Evolutionary conservation across 495 filamentous ascomycete species (phyloP).

Genomic region (Penicillium waksmanii): DNA sequence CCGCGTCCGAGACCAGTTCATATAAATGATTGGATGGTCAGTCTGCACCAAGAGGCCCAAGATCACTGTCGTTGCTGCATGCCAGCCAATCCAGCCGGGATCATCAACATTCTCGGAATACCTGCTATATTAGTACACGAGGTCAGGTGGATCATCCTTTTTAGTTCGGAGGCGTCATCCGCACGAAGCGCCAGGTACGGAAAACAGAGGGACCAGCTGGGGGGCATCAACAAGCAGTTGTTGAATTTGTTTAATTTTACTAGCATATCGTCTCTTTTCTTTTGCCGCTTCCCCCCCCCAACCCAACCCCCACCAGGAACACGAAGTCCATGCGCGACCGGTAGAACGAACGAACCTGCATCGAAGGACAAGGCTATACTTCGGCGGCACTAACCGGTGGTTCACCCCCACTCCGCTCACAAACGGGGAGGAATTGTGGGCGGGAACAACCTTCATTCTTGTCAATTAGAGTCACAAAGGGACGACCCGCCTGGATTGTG

Average conservation of each 20-base stretch:
- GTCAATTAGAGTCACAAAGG: not conserved
- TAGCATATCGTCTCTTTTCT: not conserved
- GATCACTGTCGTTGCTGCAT: slow-evolving; percentile 19
- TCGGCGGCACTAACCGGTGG: slow-evolving; percentile 25
- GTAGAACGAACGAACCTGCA: slow-evolving; percentile 6
- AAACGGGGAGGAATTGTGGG: slow-evolving; percentile 7
- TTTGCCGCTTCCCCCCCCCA: not conserved
- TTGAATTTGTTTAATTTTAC: not conserved
- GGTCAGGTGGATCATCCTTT: slow-evolving; percentile 17
- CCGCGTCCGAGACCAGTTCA: slow-evolving; percentile 1
- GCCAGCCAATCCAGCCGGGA: slow-evolving; percentile 13
- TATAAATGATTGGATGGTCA: not conserved
- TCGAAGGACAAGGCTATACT: slow-evolving; percentile 6
- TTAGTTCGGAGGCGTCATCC: slow-evolving; percentile 10
- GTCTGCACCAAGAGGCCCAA: slow-evolving; percentile 12
- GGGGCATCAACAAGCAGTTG: not conserved
- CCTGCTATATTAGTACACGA: slow-evolving; percentile 23
- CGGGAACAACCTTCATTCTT: slow-evolving; percentile 26
- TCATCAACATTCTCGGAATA: slow-evolving; percentile 19
- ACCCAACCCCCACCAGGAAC: not conserved
- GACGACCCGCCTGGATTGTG: slow-evolving; percentile 4
- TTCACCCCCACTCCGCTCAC: slow-evolving; percentile 17
- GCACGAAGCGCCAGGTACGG: slow-evolving; percentile 19
- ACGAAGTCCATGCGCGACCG: slow-evolving; percentile 5
- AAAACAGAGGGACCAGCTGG: not conserved